Base-by-base conservation (phyloP, 345 rosid species). In the Sisymbrium irio region DNA sequence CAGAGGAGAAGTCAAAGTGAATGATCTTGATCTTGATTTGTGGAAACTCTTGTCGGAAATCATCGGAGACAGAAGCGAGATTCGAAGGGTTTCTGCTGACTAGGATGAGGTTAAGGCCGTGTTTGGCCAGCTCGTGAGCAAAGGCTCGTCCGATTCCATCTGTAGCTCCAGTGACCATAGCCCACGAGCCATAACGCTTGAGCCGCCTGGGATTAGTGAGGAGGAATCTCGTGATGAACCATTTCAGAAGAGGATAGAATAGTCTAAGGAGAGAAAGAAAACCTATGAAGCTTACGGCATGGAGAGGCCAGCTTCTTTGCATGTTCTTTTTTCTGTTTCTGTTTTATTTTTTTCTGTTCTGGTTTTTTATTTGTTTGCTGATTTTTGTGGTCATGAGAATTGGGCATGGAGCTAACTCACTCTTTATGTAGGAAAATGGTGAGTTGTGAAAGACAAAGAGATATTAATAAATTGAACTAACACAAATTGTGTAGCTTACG, bases 61-160 rank as follows among this genome's bases (percentile, higher is more conserved):
- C 83, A 4, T 19, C 18, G 2, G 87, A 78, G 56, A 86, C 84
- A 18, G 50, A 56, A 47, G 68, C 27, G 3, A 95, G 86, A 82
- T 85, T 92, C 33, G 67, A 18, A 8, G 55, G 77, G 83, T 78
- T 87, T 55, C 97, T 75, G 50, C 97, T 78, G 33, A 95, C 89
- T 20, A 95, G 80, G 59, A 95, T 51, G 20, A 92, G 77, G 80
- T 89, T 84, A 8, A 95, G 84, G 46, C 93, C 97, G 19, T 67
- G 75, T 61, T 56, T 67, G 18, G 97, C 96, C 13, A 92, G 80
- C 36, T 82, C 85, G 61, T 32, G 63, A 62, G 96, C 91, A 30
- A 89, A 86, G 72, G 95, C 96, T 35, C 68, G 88, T 22, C 99
- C 99, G 20, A 92, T 89, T 27, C 99, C 99, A 10, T 88, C 88